Percentiles rank a stretch among this genome's conserved stretches.
phyloP scores from a whole-genome alignment of 768 basidiomycete genomes.

The Phaeotremella fagi region DNA sequence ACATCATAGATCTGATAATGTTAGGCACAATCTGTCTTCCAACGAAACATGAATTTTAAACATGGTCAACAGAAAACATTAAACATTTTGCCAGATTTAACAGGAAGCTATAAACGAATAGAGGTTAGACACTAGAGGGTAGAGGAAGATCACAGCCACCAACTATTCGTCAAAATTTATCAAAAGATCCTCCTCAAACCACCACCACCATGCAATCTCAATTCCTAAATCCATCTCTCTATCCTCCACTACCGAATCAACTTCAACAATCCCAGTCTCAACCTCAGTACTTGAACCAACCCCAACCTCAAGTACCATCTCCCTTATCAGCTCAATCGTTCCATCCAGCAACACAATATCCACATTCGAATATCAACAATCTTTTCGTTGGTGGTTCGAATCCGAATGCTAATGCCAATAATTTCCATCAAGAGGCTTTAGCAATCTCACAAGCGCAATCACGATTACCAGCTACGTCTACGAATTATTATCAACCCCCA shows the following conservation, averaged over 20 bases:
- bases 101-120: neutral
- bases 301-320: neutral
- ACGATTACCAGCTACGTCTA: neutral
- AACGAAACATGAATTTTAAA: no score
- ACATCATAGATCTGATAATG: no score
- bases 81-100: neutral
- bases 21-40: no score
- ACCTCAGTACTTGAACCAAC: neutral
- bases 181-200: neutral
- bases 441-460: neutral
- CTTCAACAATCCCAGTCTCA: neutral
- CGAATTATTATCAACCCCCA: no score
- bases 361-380: no score
- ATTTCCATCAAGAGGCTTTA: neutral
- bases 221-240: slow-evolving; percentile 1
- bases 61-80: neutral
- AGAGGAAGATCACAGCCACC: neutral
- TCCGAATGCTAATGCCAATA: neutral
- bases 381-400: neutral
- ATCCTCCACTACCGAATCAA: slow-evolving; percentile 8
- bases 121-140: neutral
- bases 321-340: no score
- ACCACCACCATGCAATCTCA: neutral
- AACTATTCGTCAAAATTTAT: neutral
- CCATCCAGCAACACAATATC: no score